Evolutionary conservation across 345 rosid genomes (phyloP).

Genomic region (Euphorbia tirucalli): DNA sequence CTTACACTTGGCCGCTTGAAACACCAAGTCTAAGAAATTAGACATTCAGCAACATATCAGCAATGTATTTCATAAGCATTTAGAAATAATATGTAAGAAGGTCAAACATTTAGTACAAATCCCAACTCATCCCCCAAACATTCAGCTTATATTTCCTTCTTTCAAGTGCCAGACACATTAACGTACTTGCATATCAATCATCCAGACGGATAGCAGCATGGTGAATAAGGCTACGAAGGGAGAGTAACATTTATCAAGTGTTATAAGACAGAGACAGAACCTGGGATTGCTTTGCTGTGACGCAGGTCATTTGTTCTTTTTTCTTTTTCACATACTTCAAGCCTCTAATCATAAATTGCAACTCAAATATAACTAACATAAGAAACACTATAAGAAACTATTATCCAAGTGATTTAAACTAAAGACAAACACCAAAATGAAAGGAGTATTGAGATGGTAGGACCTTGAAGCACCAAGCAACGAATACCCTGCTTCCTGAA

Average conservation of each 20-base stretch:
- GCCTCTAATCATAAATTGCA: neutral
- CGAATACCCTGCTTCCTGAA: neutral
- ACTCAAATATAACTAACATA: neutral
- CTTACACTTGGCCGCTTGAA: neutral
- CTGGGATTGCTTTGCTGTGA: neutral
- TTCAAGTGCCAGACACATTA: neutral
- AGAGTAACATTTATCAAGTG: neutral
- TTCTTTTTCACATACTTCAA: neutral
- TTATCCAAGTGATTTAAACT: neutral
- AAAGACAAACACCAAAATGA: neutral
- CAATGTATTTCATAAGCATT: neutral
- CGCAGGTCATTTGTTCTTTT: too few species aligned
- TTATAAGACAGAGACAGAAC: neutral
- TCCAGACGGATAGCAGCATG: neutral
- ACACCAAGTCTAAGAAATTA: neutral
- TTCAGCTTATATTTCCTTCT: neutral
- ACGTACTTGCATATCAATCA: neutral
- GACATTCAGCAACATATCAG: neutral
- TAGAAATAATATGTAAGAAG: neutral
- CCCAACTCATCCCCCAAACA: neutral
- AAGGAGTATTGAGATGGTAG: neutral
- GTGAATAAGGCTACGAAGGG: neutral
- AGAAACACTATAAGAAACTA: neutral
- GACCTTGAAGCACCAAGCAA: slow-evolving; percentile 1
- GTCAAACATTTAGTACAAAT: neutral